phyloP scores from a whole-genome alignment of 169 alveolate species.

The Cryptosporidium parvum region DNA sequence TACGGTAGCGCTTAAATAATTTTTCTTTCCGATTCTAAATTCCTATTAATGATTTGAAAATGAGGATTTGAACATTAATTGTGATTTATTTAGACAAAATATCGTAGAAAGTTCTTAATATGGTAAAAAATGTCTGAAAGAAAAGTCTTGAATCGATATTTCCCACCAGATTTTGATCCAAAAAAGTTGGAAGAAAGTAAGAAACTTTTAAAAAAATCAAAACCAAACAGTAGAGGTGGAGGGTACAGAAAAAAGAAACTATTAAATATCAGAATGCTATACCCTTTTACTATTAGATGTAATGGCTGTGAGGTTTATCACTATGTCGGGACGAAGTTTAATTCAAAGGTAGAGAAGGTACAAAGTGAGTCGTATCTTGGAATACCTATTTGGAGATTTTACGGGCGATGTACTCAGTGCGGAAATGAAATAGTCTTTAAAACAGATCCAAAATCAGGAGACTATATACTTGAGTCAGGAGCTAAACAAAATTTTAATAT shows the following conservation, averaged over 20 bases:
- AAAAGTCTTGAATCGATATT: conserved; percentile 96
- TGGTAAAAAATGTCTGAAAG: conserved; percentile 94
- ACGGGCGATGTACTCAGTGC: conserved; percentile 97
- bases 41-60: not conserved
- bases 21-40: not conserved
- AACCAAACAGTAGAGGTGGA: conserved; percentile 79
- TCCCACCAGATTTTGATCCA: conserved; percentile 99
- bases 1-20: not conserved
- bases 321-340: conserved; percentile 99
- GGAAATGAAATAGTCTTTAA: conserved; percentile 95
- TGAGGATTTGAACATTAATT: not conserved
- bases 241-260: conserved; percentile 81
- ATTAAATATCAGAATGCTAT: conserved; percentile 97
- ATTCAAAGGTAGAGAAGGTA: conserved; percentile 92
- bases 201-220: conserved; percentile 83
- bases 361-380: conserved; percentile 96
- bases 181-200: conserved; percentile 91
- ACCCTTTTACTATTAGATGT: conserved; percentile 97
- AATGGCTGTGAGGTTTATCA: conserved; percentile 95
- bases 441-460: conserved; percentile 91
- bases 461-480: conserved; percentile 91
- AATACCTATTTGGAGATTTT: conserved; percentile 95
- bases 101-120: not conserved
- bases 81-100: not conserved
- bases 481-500: conserved; percentile 87